Evolutionary conservation across 495 filamentous ascomycete genomes (phyloP).

Genomic region (Aspergillus conjunctus): DNA sequence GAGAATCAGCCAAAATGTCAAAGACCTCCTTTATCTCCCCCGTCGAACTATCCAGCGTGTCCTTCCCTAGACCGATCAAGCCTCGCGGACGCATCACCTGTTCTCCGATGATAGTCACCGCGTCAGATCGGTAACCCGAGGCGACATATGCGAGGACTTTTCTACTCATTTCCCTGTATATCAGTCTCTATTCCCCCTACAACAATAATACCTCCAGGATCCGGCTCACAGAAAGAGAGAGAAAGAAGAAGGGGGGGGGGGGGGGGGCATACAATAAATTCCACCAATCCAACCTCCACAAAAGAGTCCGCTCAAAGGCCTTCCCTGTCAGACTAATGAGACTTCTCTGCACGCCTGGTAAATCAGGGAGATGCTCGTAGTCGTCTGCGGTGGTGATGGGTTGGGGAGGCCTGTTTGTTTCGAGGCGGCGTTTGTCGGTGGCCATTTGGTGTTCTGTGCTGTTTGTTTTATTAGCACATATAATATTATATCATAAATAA

Average conservation of each 20-base stretch:
- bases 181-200: not conserved
- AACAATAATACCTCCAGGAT: too few relatives aligned
- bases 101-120: slow-evolving; percentile 64
- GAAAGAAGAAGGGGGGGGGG: slow-evolving; percentile 6
- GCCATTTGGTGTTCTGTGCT: slow-evolving; percentile 75
- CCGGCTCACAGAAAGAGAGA: not conserved
- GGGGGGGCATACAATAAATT: slow-evolving; percentile 54
- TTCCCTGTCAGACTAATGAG: slow-evolving; percentile 74
- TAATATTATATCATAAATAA: not conserved
- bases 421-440: slow-evolving; percentile 59
- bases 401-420: slow-evolving; percentile 22
- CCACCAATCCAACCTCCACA: slow-evolving; percentile 68
- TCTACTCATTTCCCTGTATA: slow-evolving; percentile 29
- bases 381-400: slow-evolving; percentile 39
- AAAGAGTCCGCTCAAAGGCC: slow-evolving; percentile 65
- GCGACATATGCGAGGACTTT: slow-evolving; percentile 62
- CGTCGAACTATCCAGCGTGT: slow-evolving; percentile 64
- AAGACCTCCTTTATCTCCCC: slow-evolving; percentile 63
- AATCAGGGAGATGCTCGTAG: slow-evolving; percentile 52
- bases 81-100: slow-evolving; percentile 71
- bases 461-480: not conserved
- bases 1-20: slow-evolving; percentile 45
- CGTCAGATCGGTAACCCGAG: slow-evolving; percentile 65
- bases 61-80: slow-evolving; percentile 63
- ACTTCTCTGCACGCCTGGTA: slow-evolving; percentile 60